Evolutionary conservation across 1,139 yeast species (phyloP), one percentile per base, ranked within the genome.

Genomic region (Saccharomyces hybrid): DNA sequence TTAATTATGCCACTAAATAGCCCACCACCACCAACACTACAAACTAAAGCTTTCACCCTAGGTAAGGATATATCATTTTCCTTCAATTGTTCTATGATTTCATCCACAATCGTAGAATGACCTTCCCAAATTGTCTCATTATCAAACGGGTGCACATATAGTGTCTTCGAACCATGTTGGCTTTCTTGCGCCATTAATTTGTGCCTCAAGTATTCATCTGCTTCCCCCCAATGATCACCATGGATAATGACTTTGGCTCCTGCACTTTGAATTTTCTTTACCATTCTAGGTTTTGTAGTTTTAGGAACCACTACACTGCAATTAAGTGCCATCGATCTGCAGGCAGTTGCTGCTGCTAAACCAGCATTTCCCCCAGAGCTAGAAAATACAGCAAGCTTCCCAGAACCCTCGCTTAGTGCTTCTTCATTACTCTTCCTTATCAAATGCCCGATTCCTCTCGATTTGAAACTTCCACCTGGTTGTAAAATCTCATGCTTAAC

Each of bases 341-440:
- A 79, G 48, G 85, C 80, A 55, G 76, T 76, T 1, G 88, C 86
- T 1, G 86, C 86, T 0, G 89, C 90, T 50, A 83, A 71, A 0
- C 90, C 90, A 0, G 90, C 90, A 64, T 84, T 84, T 0, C 90
- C 90, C 6, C 88, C 90, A 14, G 86, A 81, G 20, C 85, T 81
- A 8, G 84, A 76, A 64, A 75, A 79, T 4, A 83, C 80, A 32
- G 76, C 77, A 42, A 79, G 73, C 46, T 68, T 65, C 28, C 50
- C 53, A 7, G 55, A 51, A 2, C 50, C 46, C 58, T 53, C 58
- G 5, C 58, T 46, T 9, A 59, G 50, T 3, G 55, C 53, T n/a
- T 73, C 65, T 48, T 63, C 60, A 14, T 62, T 57, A 27, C 16
- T 41, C 20, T 25, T 34, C 8, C 26, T 46, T n/a, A 79, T 73